Conservation (phyloP, 2,329 filamentous ascomycete species). For the Penicillium sp. region DNA sequence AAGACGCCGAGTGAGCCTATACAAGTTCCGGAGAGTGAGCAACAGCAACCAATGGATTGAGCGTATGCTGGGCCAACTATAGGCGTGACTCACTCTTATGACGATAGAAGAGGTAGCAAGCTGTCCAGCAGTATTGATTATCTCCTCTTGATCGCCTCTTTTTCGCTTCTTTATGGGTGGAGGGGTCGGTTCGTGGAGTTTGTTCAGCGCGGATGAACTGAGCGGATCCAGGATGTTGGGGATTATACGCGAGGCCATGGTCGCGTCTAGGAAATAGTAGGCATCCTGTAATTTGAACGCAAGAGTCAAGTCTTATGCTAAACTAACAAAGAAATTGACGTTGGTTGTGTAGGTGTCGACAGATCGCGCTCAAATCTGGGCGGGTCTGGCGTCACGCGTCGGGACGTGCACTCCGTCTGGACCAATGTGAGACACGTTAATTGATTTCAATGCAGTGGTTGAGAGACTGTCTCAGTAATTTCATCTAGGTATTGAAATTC, state of each 20-base stretch:
- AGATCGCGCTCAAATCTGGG: slow-evolving; percentile 16
- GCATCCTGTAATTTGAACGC: slow-evolving; percentile 20
- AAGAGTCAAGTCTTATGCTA: slow-evolving; percentile 9
- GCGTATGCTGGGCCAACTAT: background rate
- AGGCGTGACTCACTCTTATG: slow-evolving; percentile 32
- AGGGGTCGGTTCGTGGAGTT: slow-evolving; percentile 23
- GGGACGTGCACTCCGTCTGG: slow-evolving; percentile 14
- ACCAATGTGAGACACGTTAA: background rate
- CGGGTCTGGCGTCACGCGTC: slow-evolving; percentile 30
- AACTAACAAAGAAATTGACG: slow-evolving; percentile 2
- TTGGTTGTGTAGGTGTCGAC: slow-evolving; percentile 4
- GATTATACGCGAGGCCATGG: slow-evolving; percentile 38
- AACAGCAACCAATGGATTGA: background rate
- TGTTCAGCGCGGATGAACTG: slow-evolving; percentile 34
- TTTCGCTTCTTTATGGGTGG: slow-evolving; percentile 38
- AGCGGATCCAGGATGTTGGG: slow-evolving; percentile 35
- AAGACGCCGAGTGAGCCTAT: slow-evolving; percentile 37
- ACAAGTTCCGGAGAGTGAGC: slow-evolving; percentile 6
- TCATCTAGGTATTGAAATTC: background rate
- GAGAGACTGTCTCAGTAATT: background rate
- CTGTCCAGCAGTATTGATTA: slow-evolving; percentile 16
- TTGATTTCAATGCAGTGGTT: background rate
- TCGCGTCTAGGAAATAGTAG: slow-evolving; percentile 23
- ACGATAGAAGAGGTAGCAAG: slow-evolving; percentile 27
- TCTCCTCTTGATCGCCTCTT: slow-evolving; percentile 12